A percentile compares a stretch with the other conserved stretches of the same genome.
Conservation (phyloP, 2,329 filamentous ascomycete genomes). For the Botrytis fabae region DNA sequence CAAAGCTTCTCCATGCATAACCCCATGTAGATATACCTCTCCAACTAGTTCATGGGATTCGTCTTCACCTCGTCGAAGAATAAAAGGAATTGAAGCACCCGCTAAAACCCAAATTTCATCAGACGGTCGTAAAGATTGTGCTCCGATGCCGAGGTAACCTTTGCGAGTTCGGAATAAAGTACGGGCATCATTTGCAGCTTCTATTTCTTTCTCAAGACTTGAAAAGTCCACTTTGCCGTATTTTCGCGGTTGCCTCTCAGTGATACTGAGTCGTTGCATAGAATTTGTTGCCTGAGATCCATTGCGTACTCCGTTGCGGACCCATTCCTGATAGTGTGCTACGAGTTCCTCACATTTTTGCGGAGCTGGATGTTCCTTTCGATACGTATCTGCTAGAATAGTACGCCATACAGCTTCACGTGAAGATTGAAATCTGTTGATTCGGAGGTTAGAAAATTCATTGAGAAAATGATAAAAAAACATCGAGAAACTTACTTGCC, state of each 20-base stretch:
- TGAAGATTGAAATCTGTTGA: constrained; percentile 16
- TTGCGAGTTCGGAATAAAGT: constrained; percentile 14
- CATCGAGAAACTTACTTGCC: constrained; percentile 2
- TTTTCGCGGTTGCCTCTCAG: not conserved
- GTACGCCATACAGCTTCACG: constrained; percentile 19
- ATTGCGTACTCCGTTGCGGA: constrained; percentile 8
- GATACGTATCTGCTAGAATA: constrained; percentile 7
- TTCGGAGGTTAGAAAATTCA: not conserved
- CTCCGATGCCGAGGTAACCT: constrained; percentile 17
- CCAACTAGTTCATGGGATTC: constrained; percentile 25
- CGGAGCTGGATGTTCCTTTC: constrained; percentile 10
- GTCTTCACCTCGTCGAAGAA: constrained; percentile 20
- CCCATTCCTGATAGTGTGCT: constrained; percentile 14
- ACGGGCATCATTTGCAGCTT: constrained; percentile 10
- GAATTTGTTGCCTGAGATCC: not conserved
- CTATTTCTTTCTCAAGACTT: constrained; percentile 1
- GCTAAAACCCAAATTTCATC: constrained; percentile 25
- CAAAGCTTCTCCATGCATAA: constrained; percentile 28
- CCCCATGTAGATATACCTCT: constrained; percentile 27
- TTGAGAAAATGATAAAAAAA: not conserved
- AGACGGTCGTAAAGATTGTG: constrained; percentile 15
- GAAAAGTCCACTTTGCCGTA: not conserved
- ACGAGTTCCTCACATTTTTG: constrained; percentile 10
- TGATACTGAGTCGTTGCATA: constrained; percentile 3
- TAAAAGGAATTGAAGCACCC: constrained; percentile 22